Evolutionary conservation across 148 eudicot genomes (phyloP).

Genomic region (Dysphania ambrosioides): DNA sequence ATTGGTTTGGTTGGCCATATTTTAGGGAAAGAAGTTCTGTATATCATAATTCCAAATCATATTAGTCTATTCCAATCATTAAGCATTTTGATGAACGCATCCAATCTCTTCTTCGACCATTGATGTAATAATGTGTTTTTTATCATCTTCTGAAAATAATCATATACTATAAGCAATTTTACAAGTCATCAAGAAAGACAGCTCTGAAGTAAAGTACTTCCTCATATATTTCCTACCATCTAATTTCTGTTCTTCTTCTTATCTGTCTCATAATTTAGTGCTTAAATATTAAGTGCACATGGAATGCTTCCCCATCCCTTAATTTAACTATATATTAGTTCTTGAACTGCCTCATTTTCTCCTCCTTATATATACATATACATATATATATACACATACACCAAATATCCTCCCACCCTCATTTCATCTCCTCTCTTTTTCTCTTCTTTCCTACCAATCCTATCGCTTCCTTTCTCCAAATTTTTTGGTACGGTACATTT

Average conservation of each 20-base stretch:
- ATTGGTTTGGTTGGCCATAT: neutral
- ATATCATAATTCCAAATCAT: neutral
- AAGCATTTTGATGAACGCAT: no score
- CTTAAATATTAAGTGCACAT: constrained; percentile 28
- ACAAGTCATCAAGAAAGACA: no score
- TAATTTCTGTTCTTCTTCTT: constrained; percentile 15
- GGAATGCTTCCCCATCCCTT: constrained; percentile 22
- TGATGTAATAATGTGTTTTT: neutral
- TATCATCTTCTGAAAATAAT: no score
- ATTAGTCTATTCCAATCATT: no score
- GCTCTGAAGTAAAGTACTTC: constrained; percentile 1
- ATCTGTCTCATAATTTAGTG: constrained; percentile 21
- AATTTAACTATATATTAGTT: neutral
- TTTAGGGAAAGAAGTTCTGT: neutral
- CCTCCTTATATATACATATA: constrained; percentile 24
- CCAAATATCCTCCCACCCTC: constrained; percentile 11
- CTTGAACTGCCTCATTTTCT: constrained; percentile 29
- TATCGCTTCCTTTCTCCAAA: neutral
- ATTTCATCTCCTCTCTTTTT: constrained; percentile 11
- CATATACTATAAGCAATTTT: no score
- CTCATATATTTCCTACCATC: neutral
- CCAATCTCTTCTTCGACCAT: neutral
- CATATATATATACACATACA: no score
- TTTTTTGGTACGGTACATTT: neutral
- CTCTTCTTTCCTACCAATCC: neutral